These are phyloP conservation scores for Venustampulla echinocandica DNA, from an alignment of 495 filamentous ascomycete species.

Conservation along the genomic window DNA sequence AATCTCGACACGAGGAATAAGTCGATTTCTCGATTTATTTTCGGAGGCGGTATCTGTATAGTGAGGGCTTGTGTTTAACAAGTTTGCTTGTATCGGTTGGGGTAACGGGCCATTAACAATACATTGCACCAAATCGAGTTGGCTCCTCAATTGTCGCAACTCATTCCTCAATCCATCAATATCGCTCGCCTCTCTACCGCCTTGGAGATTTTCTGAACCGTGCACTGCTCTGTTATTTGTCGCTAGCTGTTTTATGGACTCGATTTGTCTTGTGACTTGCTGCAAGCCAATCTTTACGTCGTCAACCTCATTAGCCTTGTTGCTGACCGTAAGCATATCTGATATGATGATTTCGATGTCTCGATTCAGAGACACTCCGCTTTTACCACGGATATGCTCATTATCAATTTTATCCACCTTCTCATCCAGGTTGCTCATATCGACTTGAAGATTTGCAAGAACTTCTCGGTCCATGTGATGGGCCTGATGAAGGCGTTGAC, in stretches of 20 bases:
- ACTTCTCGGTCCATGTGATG: neutral
- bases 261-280: neutral
- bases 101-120: neutral
- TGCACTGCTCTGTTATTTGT: neutral
- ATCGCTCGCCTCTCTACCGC: neutral
- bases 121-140: neutral
- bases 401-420: neutral
- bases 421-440: neutral
- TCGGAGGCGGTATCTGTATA: too few relatives aligned
- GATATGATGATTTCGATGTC: constrained; percentile 3
- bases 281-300: constrained; percentile 11
- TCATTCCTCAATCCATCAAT: constrained; percentile 5
- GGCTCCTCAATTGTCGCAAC: constrained; percentile 2
- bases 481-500: neutral
- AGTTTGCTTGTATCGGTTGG: neutral
- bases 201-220: neutral
- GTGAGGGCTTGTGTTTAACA: neutral
- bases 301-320: constrained; percentile 12
- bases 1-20: neutral
- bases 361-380: neutral
- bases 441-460: neutral
- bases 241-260: neutral
- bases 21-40: too few relatives aligned
- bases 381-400: neutral
- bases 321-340: constrained; percentile 1